These are phyloP conservation scores for Geranium rotundifolium DNA, from an alignment of 345 rosid species.

Conservation along the genomic window DNA sequence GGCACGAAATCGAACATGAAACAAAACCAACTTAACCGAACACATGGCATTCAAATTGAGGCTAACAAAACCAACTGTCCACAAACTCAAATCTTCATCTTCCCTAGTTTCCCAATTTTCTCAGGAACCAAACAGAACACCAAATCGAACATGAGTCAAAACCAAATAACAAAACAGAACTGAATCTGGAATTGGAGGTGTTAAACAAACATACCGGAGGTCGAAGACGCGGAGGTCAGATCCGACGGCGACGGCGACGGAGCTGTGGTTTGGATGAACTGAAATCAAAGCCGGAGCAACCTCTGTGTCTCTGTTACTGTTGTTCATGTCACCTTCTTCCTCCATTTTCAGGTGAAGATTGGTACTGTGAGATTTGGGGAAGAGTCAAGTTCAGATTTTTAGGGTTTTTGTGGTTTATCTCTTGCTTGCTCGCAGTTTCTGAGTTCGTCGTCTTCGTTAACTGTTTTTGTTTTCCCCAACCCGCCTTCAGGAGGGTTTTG, in stretches of 20 bases:
- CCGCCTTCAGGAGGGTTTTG: background rate
- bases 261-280: constrained; percentile 57
- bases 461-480: background rate
- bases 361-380: background rate
- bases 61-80: background rate
- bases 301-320: constrained; percentile 38
- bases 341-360: constrained; percentile 25
- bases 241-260: constrained; percentile 66
- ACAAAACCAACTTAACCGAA: background rate
- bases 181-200: background rate
- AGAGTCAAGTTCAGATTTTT: background rate
- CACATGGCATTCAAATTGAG: background rate
- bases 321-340: constrained; percentile 39
- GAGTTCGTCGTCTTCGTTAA: background rate
- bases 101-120: background rate
- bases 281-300: constrained; percentile 74
- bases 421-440: background rate
- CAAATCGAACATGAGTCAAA: background rate
- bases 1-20: no score
- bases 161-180: background rate
- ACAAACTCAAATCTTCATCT: background rate
- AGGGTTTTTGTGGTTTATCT: constrained; percentile 1
- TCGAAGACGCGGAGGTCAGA: constrained; percentile 79
- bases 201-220: constrained; percentile 36
- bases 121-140: background rate